phyloP scores from a whole-genome alignment of 2,329 filamentous ascomycete species.

The Penicillium olsonii region DNA sequence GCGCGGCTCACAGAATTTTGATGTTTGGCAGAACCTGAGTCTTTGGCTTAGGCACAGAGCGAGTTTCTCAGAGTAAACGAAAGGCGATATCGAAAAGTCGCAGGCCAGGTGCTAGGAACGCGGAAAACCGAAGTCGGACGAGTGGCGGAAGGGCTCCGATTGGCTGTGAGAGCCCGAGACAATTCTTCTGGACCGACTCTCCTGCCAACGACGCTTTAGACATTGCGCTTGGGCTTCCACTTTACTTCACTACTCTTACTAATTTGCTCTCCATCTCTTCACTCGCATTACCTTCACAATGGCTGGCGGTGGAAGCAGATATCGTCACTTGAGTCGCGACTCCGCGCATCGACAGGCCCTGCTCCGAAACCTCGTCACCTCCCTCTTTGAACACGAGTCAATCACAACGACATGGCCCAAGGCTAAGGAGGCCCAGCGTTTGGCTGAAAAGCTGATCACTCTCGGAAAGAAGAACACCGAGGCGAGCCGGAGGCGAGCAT shows the following conservation, averaged over 20 bases:
- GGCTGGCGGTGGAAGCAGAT: slow-evolving; percentile 85
- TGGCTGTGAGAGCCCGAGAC: slow-evolving; percentile 31
- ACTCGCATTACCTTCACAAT: slow-evolving; percentile 51
- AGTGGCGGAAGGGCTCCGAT: slow-evolving; percentile 36
- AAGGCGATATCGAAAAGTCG: neutral
- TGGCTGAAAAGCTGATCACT: slow-evolving; percentile 94
- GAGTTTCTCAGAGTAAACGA: neutral
- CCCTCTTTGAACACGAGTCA: slow-evolving; percentile 87
- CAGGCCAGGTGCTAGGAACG: slow-evolving; percentile 4
- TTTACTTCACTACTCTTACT: neutral
- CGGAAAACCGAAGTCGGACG: slow-evolving; percentile 21
- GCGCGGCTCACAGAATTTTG: neutral
- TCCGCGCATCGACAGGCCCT: slow-evolving; percentile 89
- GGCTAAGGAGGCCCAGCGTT: slow-evolving; percentile 91
- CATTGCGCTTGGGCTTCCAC: slow-evolving; percentile 7
- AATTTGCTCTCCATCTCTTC: neutral
- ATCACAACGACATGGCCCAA: slow-evolving; percentile 96
- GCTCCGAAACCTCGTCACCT: slow-evolving; percentile 92
- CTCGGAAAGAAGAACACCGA: slow-evolving; percentile 91
- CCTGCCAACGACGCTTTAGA: neutral
- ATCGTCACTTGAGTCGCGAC: slow-evolving; percentile 81
- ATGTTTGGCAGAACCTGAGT: no score
- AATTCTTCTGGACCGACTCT: slow-evolving; percentile 33
- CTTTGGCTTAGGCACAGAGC: no score
- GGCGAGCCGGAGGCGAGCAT: slow-evolving; percentile 72